Evolutionary conservation across 345 rosid genomes (phyloP).

Genomic region (Geranium rotundifolium): DNA sequence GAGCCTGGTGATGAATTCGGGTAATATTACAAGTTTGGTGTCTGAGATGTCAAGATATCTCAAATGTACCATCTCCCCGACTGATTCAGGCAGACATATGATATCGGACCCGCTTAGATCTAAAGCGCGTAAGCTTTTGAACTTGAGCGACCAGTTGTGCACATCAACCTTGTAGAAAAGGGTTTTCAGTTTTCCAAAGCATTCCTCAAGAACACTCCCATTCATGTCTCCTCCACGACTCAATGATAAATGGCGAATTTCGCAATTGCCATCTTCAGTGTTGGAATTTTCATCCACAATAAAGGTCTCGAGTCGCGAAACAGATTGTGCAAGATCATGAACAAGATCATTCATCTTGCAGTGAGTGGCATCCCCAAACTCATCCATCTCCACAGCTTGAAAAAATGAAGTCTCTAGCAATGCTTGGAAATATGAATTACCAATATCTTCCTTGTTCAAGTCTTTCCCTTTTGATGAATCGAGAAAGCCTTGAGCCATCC

Average conservation of each 20-base stretch:
- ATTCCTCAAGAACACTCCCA: neutral
- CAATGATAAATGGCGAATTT: conserved; percentile 1
- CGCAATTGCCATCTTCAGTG: neutral
- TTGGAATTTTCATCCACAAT: neutral
- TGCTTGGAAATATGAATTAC: neutral
- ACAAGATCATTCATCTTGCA: neutral
- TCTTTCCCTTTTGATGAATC: neutral
- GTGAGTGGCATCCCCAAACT: neutral
- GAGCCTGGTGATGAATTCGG: conserved; percentile 13
- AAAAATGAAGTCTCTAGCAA: neutral
- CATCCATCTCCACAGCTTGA: neutral
- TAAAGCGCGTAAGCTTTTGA: conserved; percentile 12
- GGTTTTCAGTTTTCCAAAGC: conserved; percentile 12
- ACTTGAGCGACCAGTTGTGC: conserved; percentile 13
- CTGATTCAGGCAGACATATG: conserved; percentile 9
- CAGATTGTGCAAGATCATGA: neutral
- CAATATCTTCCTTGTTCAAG: neutral
- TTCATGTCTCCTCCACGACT: too few relatives aligned
- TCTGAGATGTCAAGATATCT: conserved; percentile 16
- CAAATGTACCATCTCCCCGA: conserved; percentile 8
- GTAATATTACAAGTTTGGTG: conserved; percentile 9
- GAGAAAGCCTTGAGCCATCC: neutral
- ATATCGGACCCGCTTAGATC: conserved; percentile 20
- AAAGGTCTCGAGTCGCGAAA: neutral
- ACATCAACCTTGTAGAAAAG: conserved; percentile 7